These are phyloP conservation scores for Acanthamoeba healyi DNA, from an alignment of 208 protist genomes.

Conservation along the genomic window DNA sequence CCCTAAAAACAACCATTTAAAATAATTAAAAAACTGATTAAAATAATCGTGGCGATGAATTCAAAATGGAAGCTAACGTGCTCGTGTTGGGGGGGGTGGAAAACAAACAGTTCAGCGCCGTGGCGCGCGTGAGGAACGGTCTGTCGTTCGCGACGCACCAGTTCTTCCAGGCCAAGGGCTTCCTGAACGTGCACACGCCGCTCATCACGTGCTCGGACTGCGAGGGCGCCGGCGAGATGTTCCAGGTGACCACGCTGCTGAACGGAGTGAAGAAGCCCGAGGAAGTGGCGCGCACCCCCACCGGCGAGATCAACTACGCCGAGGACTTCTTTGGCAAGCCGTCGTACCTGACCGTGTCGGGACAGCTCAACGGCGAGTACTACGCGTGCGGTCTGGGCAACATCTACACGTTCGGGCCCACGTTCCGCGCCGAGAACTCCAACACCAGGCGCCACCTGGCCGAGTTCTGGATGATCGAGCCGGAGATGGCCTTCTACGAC, in stretches of 20 bases:
- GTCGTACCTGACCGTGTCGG: slow-evolving; percentile 89
- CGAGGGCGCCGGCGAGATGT: slow-evolving; percentile 94
- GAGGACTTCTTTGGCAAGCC: slow-evolving; percentile 89
- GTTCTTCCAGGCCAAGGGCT: slow-evolving; percentile 85
- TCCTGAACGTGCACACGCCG: slow-evolving; percentile 91
- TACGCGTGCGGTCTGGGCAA: slow-evolving; percentile 85
- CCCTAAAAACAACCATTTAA: too few relatives aligned
- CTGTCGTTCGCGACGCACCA: slow-evolving; percentile 82
- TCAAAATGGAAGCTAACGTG: too few relatives aligned
- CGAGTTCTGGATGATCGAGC: slow-evolving; percentile 94
- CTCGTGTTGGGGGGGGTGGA: background rate
- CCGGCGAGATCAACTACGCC: slow-evolving; percentile 73
- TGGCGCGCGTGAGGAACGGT: slow-evolving; percentile 87
- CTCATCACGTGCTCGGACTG: slow-evolving; percentile 93
- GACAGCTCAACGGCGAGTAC: slow-evolving; percentile 84
- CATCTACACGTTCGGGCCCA: slow-evolving; percentile 93
- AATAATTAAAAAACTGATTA: too few relatives aligned
- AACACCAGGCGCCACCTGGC: slow-evolving; percentile 90
- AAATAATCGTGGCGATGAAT: too few relatives aligned
- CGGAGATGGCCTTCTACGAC: slow-evolving; percentile 91
- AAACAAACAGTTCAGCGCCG: slow-evolving; percentile 81
- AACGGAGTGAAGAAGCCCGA: slow-evolving; percentile 16
- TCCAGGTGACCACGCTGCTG: slow-evolving; percentile 84
- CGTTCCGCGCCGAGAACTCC: slow-evolving; percentile 90
- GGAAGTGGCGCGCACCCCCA: slow-evolving; percentile 24